phyloP scores from a whole-genome alignment of 495 filamentous ascomycete genomes.

The Elasticomyces elasticus region DNA sequence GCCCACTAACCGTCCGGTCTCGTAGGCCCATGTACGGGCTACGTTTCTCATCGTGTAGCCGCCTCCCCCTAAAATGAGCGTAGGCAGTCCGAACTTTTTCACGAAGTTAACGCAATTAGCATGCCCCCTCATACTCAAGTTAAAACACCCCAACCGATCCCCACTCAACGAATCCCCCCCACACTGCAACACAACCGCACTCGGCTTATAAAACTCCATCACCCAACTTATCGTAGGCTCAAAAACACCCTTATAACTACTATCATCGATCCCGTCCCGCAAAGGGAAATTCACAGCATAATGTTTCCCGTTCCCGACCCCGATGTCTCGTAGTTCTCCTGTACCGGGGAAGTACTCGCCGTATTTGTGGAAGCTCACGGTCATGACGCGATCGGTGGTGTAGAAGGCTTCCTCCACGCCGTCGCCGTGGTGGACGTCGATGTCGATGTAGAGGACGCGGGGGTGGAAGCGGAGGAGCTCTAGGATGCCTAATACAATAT shows the following conservation, averaged over 20 bases:
- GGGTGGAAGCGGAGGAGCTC: conserved; percentile 91
- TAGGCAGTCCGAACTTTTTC: conserved; percentile 83
- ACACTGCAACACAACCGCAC: conserved; percentile 93
- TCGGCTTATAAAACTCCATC: conserved; percentile 92
- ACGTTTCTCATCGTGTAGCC: conserved; percentile 99
- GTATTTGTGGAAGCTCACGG: conserved; percentile 96
- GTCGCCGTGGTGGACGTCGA: conserved; percentile 97
- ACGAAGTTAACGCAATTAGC: conserved; percentile 96
- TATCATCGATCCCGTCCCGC: conserved; percentile 90
- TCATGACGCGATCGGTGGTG: conserved; percentile 97
- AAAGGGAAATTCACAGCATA: conserved; percentile 96
- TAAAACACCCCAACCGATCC: conserved; percentile 93
- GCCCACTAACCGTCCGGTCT: conserved; percentile 84
- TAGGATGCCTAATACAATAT: conserved; percentile 93
- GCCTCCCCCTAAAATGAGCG: conserved; percentile 84
- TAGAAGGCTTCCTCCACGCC: conserved; percentile 98
- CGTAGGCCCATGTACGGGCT: conserved; percentile 91
- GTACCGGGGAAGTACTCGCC: conserved; percentile 98
- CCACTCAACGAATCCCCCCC: conserved; percentile 92
- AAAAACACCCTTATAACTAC: conserved; percentile 86
- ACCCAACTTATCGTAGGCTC: conserved; percentile 86
- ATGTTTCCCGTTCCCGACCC: conserved; percentile 83
- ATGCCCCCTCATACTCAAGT: conserved; percentile 93
- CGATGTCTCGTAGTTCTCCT: conserved; percentile 88
- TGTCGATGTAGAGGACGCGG: conserved; percentile 93